phyloP scores from a whole-genome alignment of 2,329 filamentous ascomycete genomes.

The Achaetomium macrosporum region DNA sequence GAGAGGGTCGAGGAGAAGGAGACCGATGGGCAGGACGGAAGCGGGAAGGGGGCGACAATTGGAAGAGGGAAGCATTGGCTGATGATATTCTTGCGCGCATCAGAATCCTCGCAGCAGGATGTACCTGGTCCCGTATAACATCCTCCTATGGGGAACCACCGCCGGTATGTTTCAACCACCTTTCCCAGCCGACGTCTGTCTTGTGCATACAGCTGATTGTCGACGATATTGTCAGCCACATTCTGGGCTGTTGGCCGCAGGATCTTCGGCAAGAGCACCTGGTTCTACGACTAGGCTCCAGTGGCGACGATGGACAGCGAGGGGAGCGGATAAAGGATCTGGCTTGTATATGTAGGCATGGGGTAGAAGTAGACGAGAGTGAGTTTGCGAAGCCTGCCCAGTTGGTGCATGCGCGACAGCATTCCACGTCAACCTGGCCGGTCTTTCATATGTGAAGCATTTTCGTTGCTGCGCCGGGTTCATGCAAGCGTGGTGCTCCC shows the following conservation, averaged over 20 bases:
- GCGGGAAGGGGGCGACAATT: neutral
- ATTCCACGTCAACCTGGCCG: neutral
- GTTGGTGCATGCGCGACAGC: neutral
- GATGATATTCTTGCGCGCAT: constrained; percentile 25
- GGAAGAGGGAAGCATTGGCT: neutral
- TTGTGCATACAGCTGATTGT: constrained; percentile 1
- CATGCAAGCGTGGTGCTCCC: constrained; percentile 2
- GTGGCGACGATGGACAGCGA: neutral
- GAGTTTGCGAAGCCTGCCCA: neutral
- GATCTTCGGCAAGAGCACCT: constrained; percentile 73
- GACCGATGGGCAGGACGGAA: constrained; percentile 2
- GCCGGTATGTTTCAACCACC: constrained; percentile 45
- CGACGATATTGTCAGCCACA: constrained; percentile 34
- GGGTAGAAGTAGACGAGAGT: constrained; percentile 2
- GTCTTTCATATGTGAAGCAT: constrained; percentile 11
- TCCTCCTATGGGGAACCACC: constrained; percentile 56
- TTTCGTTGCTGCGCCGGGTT: neutral
- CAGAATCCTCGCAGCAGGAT: constrained; percentile 60
- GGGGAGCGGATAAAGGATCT: neutral
- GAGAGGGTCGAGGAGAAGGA: neutral
- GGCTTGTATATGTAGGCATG: constrained; percentile 19
- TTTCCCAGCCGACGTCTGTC: neutral
- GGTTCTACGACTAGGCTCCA: constrained; percentile 52
- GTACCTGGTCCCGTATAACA: constrained; percentile 64
- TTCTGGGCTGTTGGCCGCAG: constrained; percentile 72